A percentile compares a stretch with the other conserved stretches of the same genome.
Evolutionary conservation across 495 filamentous ascomycete genomes (phyloP).

Genomic region (Penicillium paxilli): DNA sequence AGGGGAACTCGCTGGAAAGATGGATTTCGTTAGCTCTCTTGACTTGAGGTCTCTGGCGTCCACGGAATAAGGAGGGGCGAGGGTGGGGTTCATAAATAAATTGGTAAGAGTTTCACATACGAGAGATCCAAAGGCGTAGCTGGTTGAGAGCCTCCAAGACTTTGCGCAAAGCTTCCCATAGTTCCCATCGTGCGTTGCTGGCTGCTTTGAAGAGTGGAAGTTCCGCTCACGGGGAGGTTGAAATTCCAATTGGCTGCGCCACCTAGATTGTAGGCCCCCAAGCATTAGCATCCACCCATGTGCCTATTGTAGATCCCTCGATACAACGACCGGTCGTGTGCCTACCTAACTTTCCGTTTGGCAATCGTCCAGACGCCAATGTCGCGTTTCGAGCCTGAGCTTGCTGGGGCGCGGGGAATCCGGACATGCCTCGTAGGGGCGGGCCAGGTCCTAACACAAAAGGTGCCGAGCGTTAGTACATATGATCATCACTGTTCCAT

Average conservation of each 20-base stretch:
- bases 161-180: slow-evolving; percentile 78
- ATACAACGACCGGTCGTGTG: slow-evolving; percentile 8
- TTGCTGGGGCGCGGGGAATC: slow-evolving; percentile 66
- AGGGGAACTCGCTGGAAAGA: slow-evolving; percentile 74
- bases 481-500: slow-evolving; percentile 13
- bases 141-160: slow-evolving; percentile 73
- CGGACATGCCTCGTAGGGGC: slow-evolving; percentile 67
- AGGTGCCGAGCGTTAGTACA: slow-evolving; percentile 31
- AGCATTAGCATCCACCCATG: slow-evolving; percentile 29
- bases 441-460: slow-evolving; percentile 59
- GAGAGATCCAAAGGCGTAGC: slow-evolving; percentile 74
- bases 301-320: slow-evolving; percentile 1
- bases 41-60: slow-evolving; percentile 1
- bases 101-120: slow-evolving; percentile 56
- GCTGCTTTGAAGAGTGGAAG: slow-evolving; percentile 56
- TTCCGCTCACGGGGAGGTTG: slow-evolving; percentile 70
- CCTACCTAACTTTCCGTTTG: slow-evolving; percentile 75
- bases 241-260: slow-evolving; percentile 75
- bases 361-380: slow-evolving; percentile 65
- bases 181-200: slow-evolving; percentile 62
- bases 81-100: not conserved
- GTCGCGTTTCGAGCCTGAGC: slow-evolving; percentile 59
- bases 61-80: slow-evolving; percentile 2
- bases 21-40: slow-evolving; percentile 17
- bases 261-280: slow-evolving; percentile 45